These are phyloP conservation scores for Tritrichomonas musculus DNA, from an alignment of 208 protist species.

Conservation along the genomic window DNA sequence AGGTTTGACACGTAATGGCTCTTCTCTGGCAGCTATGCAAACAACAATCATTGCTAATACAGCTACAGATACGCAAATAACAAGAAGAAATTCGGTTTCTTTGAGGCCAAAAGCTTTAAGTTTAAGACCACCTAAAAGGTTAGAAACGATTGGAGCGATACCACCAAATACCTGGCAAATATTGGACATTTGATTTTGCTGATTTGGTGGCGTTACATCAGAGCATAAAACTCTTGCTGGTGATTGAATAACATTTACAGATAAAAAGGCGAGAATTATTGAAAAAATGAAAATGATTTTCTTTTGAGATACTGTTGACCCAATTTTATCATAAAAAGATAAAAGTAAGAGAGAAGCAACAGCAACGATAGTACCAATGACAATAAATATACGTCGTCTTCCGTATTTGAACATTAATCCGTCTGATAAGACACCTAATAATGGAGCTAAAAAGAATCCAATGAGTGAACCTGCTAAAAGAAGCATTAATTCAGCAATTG, in stretches of 20 bases:
- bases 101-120: background rate
- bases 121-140: background rate
- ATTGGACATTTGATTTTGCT: background rate
- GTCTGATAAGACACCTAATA: background rate
- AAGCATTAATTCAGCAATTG: background rate
- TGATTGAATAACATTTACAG: background rate
- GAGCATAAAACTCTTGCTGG: background rate
- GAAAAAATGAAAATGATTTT: too few species aligned
- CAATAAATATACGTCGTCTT: background rate
- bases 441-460: background rate
- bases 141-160: background rate
- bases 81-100: background rate
- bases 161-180: background rate
- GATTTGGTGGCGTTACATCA: background rate
- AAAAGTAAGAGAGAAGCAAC: background rate
- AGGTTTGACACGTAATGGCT: background rate
- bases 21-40: background rate
- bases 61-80: background rate
- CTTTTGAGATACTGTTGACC: too few species aligned
- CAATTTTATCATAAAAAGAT: too few species aligned
- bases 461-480: background rate
- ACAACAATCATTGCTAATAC: too few species aligned
- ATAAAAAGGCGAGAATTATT: too few species aligned
- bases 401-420: background rate
- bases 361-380: background rate